A percentile compares a stretch with the other conserved stretches of the same genome.
Evolutionary conservation across 2,329 filamentous ascomycete species (phyloP).

Genomic region (Emergomyces pasteurianus): DNA sequence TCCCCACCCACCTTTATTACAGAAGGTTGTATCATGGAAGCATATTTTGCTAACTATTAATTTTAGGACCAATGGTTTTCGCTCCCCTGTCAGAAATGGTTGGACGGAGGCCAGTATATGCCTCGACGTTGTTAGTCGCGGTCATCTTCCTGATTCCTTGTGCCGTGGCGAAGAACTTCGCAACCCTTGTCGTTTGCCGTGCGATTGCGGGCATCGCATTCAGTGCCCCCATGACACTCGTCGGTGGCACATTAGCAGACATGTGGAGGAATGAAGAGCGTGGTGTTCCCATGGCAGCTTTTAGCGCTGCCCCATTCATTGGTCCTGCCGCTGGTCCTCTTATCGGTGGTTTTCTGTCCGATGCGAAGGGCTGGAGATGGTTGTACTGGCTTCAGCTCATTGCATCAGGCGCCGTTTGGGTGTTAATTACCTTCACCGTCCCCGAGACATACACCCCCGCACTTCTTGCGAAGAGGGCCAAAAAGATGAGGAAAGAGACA

Average conservation of each 20-base stretch:
- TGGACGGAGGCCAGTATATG: constrained; percentile 61
- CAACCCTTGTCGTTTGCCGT: constrained; percentile 62
- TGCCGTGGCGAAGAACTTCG: constrained; percentile 63
- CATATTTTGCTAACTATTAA: constrained; percentile 5
- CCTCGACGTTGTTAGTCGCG: constrained; percentile 53
- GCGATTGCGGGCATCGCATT: constrained; percentile 74
- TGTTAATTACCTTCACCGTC: constrained; percentile 74
- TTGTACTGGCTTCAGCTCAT: constrained; percentile 83
- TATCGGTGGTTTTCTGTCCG: constrained; percentile 62
- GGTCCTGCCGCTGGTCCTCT: constrained; percentile 69
- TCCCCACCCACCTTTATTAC: not conserved
- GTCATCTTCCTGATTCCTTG: constrained; percentile 72
- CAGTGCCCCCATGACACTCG: constrained; percentile 75
- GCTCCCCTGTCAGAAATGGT: constrained; percentile 67
- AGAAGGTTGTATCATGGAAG: not conserved
- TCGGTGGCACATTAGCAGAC: constrained; percentile 71
- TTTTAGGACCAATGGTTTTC: constrained; percentile 59
- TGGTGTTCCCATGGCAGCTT: constrained; percentile 77
- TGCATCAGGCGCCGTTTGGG: constrained; percentile 55
- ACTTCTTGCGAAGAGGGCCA: constrained; percentile 58
- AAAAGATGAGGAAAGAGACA: constrained; percentile 57
- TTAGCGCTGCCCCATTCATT: constrained; percentile 70
- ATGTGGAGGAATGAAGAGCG: constrained; percentile 76
- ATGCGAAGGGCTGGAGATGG: constrained; percentile 66
- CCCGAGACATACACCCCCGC: constrained; percentile 80